phyloP scores from a whole-genome alignment of 331 rosid genomes.

The Quercus tomentella region DNA sequence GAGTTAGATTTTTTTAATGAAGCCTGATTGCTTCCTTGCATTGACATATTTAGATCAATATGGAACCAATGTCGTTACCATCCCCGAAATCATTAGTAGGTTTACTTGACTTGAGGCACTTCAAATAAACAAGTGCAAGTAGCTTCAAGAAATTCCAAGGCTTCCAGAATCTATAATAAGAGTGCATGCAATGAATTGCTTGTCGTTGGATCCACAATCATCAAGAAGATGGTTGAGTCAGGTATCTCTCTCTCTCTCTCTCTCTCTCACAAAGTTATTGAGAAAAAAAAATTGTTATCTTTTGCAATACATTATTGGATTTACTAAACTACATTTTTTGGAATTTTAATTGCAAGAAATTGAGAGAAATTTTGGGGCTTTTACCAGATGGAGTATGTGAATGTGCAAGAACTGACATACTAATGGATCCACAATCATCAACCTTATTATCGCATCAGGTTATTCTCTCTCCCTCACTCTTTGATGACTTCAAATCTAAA shows the following conservation, averaged over 20 bases:
- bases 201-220: conserved; percentile 12
- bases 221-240: conserved; percentile 15
- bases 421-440: not conserved
- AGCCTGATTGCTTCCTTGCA: too few relatives aligned
- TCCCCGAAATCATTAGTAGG: not conserved
- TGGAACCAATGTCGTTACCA: too few relatives aligned
- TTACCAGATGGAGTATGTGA: not conserved
- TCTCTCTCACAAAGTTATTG: not conserved
- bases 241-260: conserved; percentile 5
- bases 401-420: too few relatives aligned
- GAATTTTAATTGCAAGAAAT: not conserved
- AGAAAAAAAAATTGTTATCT: too few relatives aligned
- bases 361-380: too few relatives aligned
- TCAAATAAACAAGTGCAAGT: conserved; percentile 18
- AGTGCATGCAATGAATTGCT: conserved; percentile 28
- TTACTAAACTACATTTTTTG: too few relatives aligned
- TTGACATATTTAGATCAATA: too few relatives aligned
- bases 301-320: too few relatives aligned
- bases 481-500: too few relatives aligned
- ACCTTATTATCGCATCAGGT: not conserved
- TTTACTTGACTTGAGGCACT: conserved; percentile 20
- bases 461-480: too few relatives aligned
- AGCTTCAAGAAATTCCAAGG: conserved; percentile 18
- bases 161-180: conserved; percentile 21
- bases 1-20: too few relatives aligned